Evolutionary conservation across 2,329 filamentous ascomycete species (phyloP).

Genomic region (Fusarium sp.): DNA sequence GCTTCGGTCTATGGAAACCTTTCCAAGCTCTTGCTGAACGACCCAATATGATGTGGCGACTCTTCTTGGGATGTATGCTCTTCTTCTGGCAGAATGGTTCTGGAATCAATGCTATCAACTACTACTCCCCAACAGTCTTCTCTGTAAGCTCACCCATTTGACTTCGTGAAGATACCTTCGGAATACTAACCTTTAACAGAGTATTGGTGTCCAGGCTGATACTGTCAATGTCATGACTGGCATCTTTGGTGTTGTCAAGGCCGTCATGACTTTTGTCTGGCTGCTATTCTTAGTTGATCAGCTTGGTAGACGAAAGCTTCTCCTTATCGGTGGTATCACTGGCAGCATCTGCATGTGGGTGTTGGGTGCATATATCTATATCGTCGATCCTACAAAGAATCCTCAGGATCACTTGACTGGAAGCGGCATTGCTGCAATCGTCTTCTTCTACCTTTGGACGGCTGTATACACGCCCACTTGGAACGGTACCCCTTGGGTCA

Average conservation of each 20-base stretch:
- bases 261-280: conserved; percentile 74
- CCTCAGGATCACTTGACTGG: conserved; percentile 54
- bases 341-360: conserved; percentile 74
- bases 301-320: conserved; percentile 60
- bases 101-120: conserved; percentile 57
- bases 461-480: conserved; percentile 69
- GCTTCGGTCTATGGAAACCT: conserved; percentile 58
- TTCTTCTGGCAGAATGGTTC: conserved; percentile 78
- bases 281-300: conserved; percentile 75
- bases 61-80: conserved; percentile 74
- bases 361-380: conserved; percentile 69
- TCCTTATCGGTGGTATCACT: conserved; percentile 72
- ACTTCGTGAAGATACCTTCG: fast-evolving
- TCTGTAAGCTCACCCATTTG: not conserved
- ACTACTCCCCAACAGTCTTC: conserved; percentile 46
- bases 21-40: conserved; percentile 38
- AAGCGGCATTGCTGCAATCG: conserved; percentile 70
- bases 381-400: conserved; percentile 55
- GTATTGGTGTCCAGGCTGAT: conserved; percentile 26
- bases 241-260: conserved; percentile 78
- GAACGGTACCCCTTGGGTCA: conserved; percentile 75
- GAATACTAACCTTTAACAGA: not conserved
- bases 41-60: conserved; percentile 69
- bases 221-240: conserved; percentile 69
- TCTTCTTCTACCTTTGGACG: conserved; percentile 77